Evolutionary conservation across 768 basidiomycete species (phyloP), one percentile per base, ranked within the genome.

Genomic region (Dioszegia aurantiaca): DNA sequence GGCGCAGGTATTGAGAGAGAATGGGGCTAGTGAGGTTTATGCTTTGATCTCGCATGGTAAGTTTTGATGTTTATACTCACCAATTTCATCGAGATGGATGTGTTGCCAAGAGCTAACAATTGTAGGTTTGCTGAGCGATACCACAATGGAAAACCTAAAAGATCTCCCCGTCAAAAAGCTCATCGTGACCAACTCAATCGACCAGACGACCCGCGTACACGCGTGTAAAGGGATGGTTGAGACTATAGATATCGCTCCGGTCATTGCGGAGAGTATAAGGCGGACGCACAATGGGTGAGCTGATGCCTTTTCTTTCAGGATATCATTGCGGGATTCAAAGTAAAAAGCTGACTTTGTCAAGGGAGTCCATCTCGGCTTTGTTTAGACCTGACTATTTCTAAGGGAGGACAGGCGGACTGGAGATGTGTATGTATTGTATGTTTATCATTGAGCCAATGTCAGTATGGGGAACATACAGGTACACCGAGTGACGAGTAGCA

Each of bases 121-220:
- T 36, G 14, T 2, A 4, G 95, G 95, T 36, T 91, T 99, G 51
- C 80, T 98, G 73, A 89, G 87, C 70, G 94, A 93, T 31, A 84
- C 87, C 65, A 92, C 95, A 46, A 82, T 97, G 67, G 81, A 84
- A 74, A 80, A 81, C 8, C 83, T 99, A 36, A 80, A 82, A 68
- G 81, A 81, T 66, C 88, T 88, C 59, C 82, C 83, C 55, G 82
- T 99, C 73, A 87, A 90, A 79, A 91, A 94, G 81, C 79, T 99
- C 74, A 90, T 98, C 57, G 94, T 72, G 72, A 98, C 95, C 72
- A 99, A 99, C 80, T 95, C 93, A 77, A 84, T 98, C 39, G 95
- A 95, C 54, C 95, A 98, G 78, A 72, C 81, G 49, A 85, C 80
- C 8, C 52, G 77, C 68, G 89, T 93, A 78, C 82, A 85, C 76